These are phyloP conservation scores for Haplographium delicatum DNA, from an alignment of 495 filamentous ascomycete species.

Conservation along the genomic window DNA sequence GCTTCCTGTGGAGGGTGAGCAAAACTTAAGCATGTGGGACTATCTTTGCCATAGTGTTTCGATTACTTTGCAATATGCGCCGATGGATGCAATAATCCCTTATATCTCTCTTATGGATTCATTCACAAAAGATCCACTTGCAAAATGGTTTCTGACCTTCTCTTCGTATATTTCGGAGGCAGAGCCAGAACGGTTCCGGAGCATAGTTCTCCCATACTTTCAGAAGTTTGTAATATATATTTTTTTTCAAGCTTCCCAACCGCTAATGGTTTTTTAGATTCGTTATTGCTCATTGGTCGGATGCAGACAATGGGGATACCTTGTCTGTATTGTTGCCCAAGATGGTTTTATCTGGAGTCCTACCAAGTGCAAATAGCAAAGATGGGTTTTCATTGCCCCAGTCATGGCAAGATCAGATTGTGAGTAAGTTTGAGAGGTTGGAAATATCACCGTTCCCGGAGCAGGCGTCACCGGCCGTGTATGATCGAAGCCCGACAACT, in stretches of 20 bases:
- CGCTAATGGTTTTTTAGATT: constrained; percentile 43
- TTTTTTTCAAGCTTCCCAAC: background rate
- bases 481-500: constrained; percentile 33
- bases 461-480: constrained; percentile 30
- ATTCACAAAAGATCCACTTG: constrained; percentile 58
- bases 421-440: constrained; percentile 54
- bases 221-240: constrained; percentile 50
- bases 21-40: constrained; percentile 46
- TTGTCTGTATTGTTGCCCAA: constrained; percentile 66
- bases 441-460: constrained; percentile 52
- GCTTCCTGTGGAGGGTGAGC: constrained; percentile 33
- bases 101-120: constrained; percentile 53
- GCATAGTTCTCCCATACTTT: constrained; percentile 72
- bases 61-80: constrained; percentile 67
- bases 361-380: constrained; percentile 38
- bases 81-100: constrained; percentile 74
- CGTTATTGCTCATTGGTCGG: constrained; percentile 64
- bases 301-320: constrained; percentile 54
- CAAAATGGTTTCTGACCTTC: constrained; percentile 72
- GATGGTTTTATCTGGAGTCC: constrained; percentile 51
- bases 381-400: constrained; percentile 57
- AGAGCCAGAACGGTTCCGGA: constrained; percentile 68
- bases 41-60: constrained; percentile 55
- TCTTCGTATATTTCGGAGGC: constrained; percentile 73
- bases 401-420: constrained; percentile 65